A percentile compares a stretch with the other conserved stretches of the same genome.
phyloP scores from a whole-genome alignment of 768 basidiomycete genomes.

The Auriscalpium vulgare region DNA sequence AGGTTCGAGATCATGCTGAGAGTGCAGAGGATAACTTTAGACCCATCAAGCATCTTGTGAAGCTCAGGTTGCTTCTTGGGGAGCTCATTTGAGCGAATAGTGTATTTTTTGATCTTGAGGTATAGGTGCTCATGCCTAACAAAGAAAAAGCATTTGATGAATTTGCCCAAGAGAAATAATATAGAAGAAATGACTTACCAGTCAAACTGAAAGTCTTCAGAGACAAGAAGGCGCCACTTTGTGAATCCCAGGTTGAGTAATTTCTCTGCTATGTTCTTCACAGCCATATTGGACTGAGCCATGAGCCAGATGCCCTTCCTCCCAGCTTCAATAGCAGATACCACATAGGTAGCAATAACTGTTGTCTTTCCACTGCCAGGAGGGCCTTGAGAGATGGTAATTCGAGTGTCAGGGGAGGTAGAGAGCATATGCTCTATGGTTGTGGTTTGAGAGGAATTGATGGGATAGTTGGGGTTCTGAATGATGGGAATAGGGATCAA shows the following conservation, averaged over 20 bases:
- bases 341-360: slow-evolving; percentile 26
- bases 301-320: slow-evolving; percentile 62
- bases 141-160: background rate
- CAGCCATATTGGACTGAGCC: slow-evolving; percentile 82
- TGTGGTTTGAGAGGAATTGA: slow-evolving; percentile 32
- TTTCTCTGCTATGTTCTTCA: slow-evolving; percentile 86
- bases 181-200: slow-evolving; percentile 40
- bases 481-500: slow-evolving; percentile 15
- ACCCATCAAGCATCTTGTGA: slow-evolving; percentile 28
- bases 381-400: slow-evolving; percentile 28
- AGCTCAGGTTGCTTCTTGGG: slow-evolving; percentile 9
- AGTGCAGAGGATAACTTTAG: slow-evolving; percentile 66
- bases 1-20: slow-evolving; percentile 62
- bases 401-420: slow-evolving; percentile 23
- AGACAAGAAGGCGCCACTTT: slow-evolving; percentile 64
- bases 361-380: slow-evolving; percentile 26
- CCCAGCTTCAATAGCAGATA: slow-evolving; percentile 20
- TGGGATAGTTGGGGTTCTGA: slow-evolving; percentile 19
- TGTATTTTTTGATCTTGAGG: slow-evolving; percentile 32
- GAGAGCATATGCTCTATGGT: slow-evolving; percentile 33
- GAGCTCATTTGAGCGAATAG: slow-evolving; percentile 43
- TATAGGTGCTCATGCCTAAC: slow-evolving; percentile 81
- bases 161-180: slow-evolving; percentile 8
- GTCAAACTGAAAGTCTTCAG: slow-evolving; percentile 52
- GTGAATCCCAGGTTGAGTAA: slow-evolving; percentile 44